Conservation (phyloP, 805 yeast species). For the Candida maris region DNA sequence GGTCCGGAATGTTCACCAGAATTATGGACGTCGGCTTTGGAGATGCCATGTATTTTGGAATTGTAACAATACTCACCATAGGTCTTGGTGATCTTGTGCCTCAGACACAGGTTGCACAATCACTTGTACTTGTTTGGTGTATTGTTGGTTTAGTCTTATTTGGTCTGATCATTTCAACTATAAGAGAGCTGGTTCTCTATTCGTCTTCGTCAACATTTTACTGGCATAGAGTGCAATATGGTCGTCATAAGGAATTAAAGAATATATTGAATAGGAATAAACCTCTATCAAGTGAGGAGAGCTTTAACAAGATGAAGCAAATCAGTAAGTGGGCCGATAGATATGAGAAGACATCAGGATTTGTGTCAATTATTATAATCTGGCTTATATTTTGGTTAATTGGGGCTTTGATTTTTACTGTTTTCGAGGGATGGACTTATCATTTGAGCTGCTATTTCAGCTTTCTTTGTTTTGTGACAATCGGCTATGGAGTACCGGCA, state of each 20-base stretch:
- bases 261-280: constrained; percentile 16
- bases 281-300: constrained; percentile 37
- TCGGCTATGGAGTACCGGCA: constrained; percentile 79
- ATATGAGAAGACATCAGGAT: constrained; percentile 37
- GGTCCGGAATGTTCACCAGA: constrained; percentile 55
- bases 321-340: constrained; percentile 42
- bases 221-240: constrained; percentile 60
- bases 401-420: constrained; percentile 65
- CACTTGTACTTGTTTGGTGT: constrained; percentile 59
- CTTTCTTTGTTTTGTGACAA: constrained; percentile 68
- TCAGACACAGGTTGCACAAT: constrained; percentile 46
- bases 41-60: constrained; percentile 66
- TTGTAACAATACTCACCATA: constrained; percentile 70
- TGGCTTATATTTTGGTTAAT: constrained; percentile 64
- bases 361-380: constrained; percentile 37
- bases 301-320: constrained; percentile 54
- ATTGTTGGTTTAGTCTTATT: constrained; percentile 66
- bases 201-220: constrained; percentile 59
- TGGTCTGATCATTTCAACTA: constrained; percentile 71
- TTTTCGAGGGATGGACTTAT: constrained; percentile 67
- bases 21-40: constrained; percentile 52
- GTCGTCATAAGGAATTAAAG: constrained; percentile 36
- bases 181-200: constrained; percentile 59
- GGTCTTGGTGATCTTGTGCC: constrained; percentile 80
- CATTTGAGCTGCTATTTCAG: constrained; percentile 73